Conservation (phyloP, 768 basidiomycete genomes). For the Auriculariales sp. region DNA sequence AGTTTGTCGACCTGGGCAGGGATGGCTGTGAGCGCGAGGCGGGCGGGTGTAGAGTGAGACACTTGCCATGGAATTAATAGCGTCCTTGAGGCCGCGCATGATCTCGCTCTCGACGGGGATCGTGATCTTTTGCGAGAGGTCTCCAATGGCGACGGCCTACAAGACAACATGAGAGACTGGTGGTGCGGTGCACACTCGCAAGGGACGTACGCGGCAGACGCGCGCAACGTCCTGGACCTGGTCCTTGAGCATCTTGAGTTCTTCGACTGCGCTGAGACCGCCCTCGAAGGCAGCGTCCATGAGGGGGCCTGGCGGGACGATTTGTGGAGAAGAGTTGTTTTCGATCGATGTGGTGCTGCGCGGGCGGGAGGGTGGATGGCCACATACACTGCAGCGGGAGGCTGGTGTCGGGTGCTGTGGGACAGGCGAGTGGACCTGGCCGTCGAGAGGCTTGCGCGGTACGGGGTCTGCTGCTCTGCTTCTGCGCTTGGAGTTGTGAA, state of each 20-base stretch:
- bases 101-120: slow-evolving; percentile 66
- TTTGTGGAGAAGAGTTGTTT: slow-evolving; percentile 16
- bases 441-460: background rate
- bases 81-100: slow-evolving; percentile 70
- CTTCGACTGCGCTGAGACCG: slow-evolving; percentile 30
- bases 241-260: slow-evolving; percentile 64
- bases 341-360: slow-evolving; percentile 1
- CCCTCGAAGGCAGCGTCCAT: slow-evolving; percentile 41
- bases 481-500: slow-evolving; percentile 27
- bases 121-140: slow-evolving; percentile 65
- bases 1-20: slow-evolving; percentile 44
- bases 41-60: slow-evolving; percentile 1
- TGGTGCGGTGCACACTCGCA: background rate
- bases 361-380: slow-evolving; percentile 3
- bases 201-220: slow-evolving; percentile 42
- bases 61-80: slow-evolving; percentile 52
- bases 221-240: slow-evolving; percentile 74
- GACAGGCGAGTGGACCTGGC: background rate
- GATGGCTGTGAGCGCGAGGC: background rate
- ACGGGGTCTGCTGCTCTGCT: background rate
- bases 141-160: slow-evolving; percentile 56
- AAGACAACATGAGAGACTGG: slow-evolving; percentile 3
- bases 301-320: slow-evolving; percentile 41
- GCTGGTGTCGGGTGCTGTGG: background rate
- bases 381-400: slow-evolving; percentile 4